A percentile compares a stretch with the other conserved stretches of the same genome.
These are phyloP conservation scores for Cetradonia linearis DNA, from an alignment of 495 filamentous ascomycete genomes.

Conservation along the genomic window DNA sequence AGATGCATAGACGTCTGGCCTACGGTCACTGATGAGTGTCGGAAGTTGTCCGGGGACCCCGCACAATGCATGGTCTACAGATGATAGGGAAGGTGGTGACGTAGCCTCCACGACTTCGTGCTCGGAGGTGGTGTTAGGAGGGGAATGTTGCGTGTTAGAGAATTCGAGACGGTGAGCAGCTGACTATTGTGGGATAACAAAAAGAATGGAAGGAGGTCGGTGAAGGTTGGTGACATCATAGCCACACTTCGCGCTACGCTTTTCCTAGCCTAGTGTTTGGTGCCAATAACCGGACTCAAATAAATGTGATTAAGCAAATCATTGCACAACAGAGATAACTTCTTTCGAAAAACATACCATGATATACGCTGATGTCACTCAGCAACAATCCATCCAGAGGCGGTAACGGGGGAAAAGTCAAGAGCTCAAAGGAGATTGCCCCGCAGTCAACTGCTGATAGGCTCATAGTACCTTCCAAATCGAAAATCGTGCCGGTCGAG, in stretches of 20 bases:
- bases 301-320: not conserved
- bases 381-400: not conserved
- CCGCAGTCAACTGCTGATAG: not conserved
- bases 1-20: not conserved
- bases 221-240: not conserved
- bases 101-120: not conserved
- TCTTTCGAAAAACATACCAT: not conserved
- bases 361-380: not conserved
- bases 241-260: not conserved
- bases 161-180: not conserved
- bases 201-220: not conserved
- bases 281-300: not conserved
- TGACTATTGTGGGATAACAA: not conserved
- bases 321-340: not conserved
- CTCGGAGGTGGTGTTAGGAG: not conserved
- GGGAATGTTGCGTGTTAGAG: not conserved
- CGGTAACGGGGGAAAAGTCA: not conserved
- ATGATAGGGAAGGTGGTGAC: not conserved
- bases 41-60: not conserved
- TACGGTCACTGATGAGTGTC: not conserved
- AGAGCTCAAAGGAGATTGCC: not conserved
- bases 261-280: not conserved
- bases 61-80: not conserved
- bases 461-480: conserved; percentile 17
- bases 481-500: conserved; percentile 32